A percentile compares a stretch with the other conserved stretches of the same genome.
Conservation (phyloP, 352 stramenopile species). For the Phytophthora fragariae region DNA sequence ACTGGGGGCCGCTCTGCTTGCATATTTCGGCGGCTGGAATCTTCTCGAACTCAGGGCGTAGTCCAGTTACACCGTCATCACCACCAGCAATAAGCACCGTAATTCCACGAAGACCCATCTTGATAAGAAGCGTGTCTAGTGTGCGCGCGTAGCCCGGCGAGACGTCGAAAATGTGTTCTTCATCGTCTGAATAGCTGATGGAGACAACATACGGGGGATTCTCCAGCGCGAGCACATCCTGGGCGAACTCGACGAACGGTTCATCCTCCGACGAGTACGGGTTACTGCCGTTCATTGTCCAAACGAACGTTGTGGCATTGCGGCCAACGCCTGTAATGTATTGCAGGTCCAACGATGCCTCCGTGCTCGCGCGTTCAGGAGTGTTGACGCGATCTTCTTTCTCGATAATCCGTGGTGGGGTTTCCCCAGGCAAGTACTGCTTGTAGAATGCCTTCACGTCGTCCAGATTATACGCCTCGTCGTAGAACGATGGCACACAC, state of each 20-base stretch:
- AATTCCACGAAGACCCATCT: slow-evolving; percentile 89
- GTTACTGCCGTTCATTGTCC: slow-evolving; percentile 86
- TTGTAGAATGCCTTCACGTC: slow-evolving; percentile 73
- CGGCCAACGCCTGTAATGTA: slow-evolving; percentile 89
- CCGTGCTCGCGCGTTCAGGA: slow-evolving; percentile 49
- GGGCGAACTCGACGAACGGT: slow-evolving; percentile 84
- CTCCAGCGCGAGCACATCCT: slow-evolving; percentile 76
- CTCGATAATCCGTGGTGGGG: slow-evolving; percentile 57
- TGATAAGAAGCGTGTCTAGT: slow-evolving; percentile 90
- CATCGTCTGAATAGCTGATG: slow-evolving; percentile 92
- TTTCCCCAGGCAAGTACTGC: slow-evolving; percentile 56
- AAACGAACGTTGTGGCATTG: slow-evolving; percentile 83
- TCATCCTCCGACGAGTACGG: slow-evolving; percentile 87
- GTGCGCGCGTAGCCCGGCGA: slow-evolving; percentile 74
- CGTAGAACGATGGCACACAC: slow-evolving; percentile 80
- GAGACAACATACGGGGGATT: slow-evolving; percentile 85
- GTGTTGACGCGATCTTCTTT: slow-evolving; percentile 63
- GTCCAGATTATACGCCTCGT: slow-evolving; percentile 61
- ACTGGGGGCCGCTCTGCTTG: slow-evolving; percentile 72
- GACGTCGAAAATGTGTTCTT: slow-evolving; percentile 88
- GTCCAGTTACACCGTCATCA: slow-evolving; percentile 87
- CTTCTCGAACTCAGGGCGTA: slow-evolving; percentile 73
- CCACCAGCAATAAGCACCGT: slow-evolving; percentile 88
- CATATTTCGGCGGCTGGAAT: slow-evolving; percentile 61
- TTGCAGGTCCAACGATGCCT: slow-evolving; percentile 91